Percentiles rank a stretch among this genome's conserved stretches.
Conservation (phyloP, 1,284 basidiomycete species). For the Tylopilus sp. region DNA sequence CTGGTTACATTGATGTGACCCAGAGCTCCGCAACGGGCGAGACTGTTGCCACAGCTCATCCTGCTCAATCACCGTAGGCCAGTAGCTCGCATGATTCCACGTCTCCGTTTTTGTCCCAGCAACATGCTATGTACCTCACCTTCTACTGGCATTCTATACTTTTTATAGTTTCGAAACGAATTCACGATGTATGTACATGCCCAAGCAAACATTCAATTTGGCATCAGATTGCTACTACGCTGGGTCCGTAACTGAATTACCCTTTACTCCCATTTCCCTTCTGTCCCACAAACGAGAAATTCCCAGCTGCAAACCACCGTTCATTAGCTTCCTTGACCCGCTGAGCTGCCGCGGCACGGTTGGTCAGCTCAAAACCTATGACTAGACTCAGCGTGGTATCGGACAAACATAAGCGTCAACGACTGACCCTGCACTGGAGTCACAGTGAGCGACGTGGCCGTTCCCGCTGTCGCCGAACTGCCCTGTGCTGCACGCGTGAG, state of each 20-base stretch:
- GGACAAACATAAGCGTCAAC: conserved; percentile 4
- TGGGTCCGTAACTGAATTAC: conserved; percentile 8
- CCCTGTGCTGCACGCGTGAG: conserved; percentile 71
- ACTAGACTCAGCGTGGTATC: conserved; percentile 14
- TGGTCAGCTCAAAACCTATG: conserved; percentile 81
- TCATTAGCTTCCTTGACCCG: conserved; percentile 91
- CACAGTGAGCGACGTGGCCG: conserved; percentile 88
- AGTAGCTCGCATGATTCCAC: not conserved
- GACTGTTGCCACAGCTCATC: conserved; percentile 64
- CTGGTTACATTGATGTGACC: conserved; percentile 75
- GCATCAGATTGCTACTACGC: conserved; percentile 2
- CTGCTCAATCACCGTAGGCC: conserved; percentile 38
- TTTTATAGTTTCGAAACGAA: conserved; percentile 12
- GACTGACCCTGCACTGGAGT: conserved; percentile 90
- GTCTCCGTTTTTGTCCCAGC: not conserved
- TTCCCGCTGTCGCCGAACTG: conserved; percentile 72
- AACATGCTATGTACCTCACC: conserved; percentile 3
- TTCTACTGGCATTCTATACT: conserved; percentile 18
- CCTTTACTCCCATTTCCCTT: conserved; percentile 48
- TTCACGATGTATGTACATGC: conserved; percentile 15
- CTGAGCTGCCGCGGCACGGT: conserved; percentile 74
- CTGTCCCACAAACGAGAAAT: conserved; percentile 76
- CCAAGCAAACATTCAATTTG: conserved; percentile 12
- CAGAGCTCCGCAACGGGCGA: conserved; percentile 67
- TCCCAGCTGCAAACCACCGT: conserved; percentile 86